Percentiles rank a stretch among this genome's conserved stretches.
Conservation (phyloP, 148 eudicot species). For the Nyssa sinensis region DNA sequence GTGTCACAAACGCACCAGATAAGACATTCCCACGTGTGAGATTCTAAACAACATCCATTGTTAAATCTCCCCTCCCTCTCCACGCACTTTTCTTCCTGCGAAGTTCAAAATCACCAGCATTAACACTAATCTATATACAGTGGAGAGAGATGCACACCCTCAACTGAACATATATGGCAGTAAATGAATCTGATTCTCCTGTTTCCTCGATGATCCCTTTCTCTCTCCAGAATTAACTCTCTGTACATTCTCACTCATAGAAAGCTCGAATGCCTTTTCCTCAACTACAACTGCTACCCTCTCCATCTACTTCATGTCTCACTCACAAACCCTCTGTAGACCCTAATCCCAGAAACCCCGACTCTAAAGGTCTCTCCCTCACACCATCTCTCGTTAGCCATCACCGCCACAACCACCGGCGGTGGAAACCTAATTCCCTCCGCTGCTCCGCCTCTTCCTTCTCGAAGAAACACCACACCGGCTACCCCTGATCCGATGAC, state of each 20-base stretch:
- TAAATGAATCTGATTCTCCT: not conserved
- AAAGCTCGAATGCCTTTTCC: constrained; percentile 79
- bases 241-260: not conserved
- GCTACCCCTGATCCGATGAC: constrained; percentile 46
- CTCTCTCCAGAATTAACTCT: constrained; percentile 12
- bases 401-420: constrained; percentile 40
- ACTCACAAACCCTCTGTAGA: constrained; percentile 40
- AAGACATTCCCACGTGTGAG: constrained; percentile 5
- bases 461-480: constrained; percentile 44
- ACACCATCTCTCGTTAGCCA: constrained; percentile 16
- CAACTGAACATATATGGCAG: not conserved
- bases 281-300: constrained; percentile 50
- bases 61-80: not conserved
- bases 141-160: no score
- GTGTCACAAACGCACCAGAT: not conserved
- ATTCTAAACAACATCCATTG: not conserved
- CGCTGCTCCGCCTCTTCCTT: constrained; percentile 60
- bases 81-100: no score
- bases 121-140: not conserved
- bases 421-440: constrained; percentile 26
- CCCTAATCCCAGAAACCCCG: constrained; percentile 19
- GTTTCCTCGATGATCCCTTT: no score
- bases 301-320: constrained; percentile 34
- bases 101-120: not conserved
- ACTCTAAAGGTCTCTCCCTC: constrained; percentile 3